Conservation (phyloP, 2,329 filamentous ascomycete genomes). For the Neopestalotiopsis clavispora region DNA sequence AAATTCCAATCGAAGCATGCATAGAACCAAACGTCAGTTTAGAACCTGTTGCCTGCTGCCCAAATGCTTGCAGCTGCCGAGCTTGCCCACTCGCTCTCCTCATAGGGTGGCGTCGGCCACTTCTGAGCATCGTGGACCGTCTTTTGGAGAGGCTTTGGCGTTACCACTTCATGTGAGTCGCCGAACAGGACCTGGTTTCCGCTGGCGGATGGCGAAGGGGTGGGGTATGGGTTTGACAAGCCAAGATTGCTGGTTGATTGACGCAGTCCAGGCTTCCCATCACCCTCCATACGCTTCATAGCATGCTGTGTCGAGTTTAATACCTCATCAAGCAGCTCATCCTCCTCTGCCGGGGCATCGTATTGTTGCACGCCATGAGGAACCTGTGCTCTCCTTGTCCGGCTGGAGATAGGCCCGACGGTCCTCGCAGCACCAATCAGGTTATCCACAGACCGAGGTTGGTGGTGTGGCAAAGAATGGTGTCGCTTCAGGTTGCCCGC, state of each 20-base stretch:
- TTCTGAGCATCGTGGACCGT: constrained; percentile 58
- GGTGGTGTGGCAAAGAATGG: constrained; percentile 67
- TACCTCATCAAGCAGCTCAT: constrained; percentile 91
- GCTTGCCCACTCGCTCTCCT: constrained; percentile 89
- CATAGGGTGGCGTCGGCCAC: constrained; percentile 95
- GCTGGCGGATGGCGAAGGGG: constrained; percentile 79
- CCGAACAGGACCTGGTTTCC: constrained; percentile 78
- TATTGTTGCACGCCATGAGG: constrained; percentile 80
- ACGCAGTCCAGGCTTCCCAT: constrained; percentile 54
- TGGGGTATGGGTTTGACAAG: constrained; percentile 67
- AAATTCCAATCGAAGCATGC: constrained; percentile 20
- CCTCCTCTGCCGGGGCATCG: constrained; percentile 94
- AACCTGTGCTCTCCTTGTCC: constrained; percentile 80
- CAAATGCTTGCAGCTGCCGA: constrained; percentile 83
- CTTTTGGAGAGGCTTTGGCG: constrained; percentile 72
- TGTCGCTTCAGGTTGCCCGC: constrained; percentile 65
- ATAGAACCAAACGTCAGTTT: constrained; percentile 29
- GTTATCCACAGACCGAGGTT: constrained; percentile 68
- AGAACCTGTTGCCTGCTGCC: constrained; percentile 70
- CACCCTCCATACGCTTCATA: constrained; percentile 71
- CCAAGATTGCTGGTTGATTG: constrained; percentile 70
- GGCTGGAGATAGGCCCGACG: constrained; percentile 71
- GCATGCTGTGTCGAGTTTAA: constrained; percentile 78
- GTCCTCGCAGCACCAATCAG: constrained; percentile 59
- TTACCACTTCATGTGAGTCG: constrained; percentile 64